These are phyloP conservation scores for Posidonia oceanica DNA, from an alignment of 116 monocot species.

Conservation along the genomic window DNA sequence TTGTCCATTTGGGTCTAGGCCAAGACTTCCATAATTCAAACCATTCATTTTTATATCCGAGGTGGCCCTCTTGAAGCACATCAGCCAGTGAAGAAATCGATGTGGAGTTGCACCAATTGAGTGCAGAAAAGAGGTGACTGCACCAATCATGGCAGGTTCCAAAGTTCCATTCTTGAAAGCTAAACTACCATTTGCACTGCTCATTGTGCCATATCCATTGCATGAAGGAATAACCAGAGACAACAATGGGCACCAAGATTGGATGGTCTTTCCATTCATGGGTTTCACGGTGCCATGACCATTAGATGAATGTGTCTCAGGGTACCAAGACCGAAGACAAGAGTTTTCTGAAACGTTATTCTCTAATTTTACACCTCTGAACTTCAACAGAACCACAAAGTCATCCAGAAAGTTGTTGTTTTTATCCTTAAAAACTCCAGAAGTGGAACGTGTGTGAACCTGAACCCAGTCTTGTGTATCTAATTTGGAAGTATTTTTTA, in stretches of 20 bases:
- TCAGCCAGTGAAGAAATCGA: conserved; percentile 77
- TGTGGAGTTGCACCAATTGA: too few species aligned
- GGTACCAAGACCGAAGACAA: conserved; percentile 43
- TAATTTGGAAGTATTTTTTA: too few species aligned
- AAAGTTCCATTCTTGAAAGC: conserved; percentile 8
- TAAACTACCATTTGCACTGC: conserved; percentile 19
- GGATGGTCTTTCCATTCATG: too few species aligned
- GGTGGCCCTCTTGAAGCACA: conserved; percentile 66
- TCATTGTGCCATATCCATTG: conserved; percentile 25
- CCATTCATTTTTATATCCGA: conserved; percentile 38
- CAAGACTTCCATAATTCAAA: conserved; percentile 7
- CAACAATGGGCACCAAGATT: too few species aligned
- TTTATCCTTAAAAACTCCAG: conserved; percentile 55
- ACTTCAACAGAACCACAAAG: conserved; percentile 45
- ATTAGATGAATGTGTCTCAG: conserved; percentile 27
- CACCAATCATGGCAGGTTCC: too few species aligned
- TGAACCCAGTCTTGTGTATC: conserved; percentile 41
- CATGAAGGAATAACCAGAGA: conserved; percentile 16
- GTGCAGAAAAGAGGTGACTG: too few species aligned
- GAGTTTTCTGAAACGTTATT: neutral
- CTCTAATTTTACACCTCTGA: conserved; percentile 40
- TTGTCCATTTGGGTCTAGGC: conserved; percentile 1
- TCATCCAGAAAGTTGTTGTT: conserved; percentile 43
- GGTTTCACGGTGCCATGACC: conserved; percentile 16
- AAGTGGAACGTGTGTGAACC: conserved; percentile 34